These are phyloP conservation scores for Boletus rubropictus DNA, from an alignment of 768 basidiomycete genomes.

Conservation along the genomic window DNA sequence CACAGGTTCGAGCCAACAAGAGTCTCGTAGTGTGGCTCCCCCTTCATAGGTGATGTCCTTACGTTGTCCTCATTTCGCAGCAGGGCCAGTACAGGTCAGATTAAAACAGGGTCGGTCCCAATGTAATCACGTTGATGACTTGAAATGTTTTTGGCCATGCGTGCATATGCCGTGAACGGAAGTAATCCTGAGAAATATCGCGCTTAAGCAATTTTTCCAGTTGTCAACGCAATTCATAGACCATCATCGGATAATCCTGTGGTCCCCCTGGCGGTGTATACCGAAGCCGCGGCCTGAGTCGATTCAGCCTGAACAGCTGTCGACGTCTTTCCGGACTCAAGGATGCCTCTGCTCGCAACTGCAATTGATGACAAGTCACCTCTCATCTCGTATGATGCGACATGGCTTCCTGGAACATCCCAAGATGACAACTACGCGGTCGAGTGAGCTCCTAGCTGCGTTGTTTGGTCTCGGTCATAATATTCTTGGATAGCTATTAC, in stretches of 20 bases:
- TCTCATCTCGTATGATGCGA: slow-evolving; percentile 23
- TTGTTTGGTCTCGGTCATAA: not conserved
- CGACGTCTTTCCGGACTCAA: not conserved
- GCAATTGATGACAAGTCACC: slow-evolving; percentile 30
- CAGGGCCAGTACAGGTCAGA: not conserved
- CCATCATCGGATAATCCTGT: not conserved
- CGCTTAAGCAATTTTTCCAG: not conserved
- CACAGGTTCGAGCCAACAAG: slow-evolving; percentile 21
- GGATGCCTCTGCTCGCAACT: slow-evolving; percentile 21
- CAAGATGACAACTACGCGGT: slow-evolving; percentile 12
- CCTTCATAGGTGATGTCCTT: slow-evolving; percentile 9
- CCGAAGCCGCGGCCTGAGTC: no score
- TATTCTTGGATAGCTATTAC: slow-evolving; percentile 27
- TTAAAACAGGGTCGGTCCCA: not conserved
- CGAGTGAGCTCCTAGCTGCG: slow-evolving; percentile 9
- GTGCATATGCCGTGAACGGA: not conserved
- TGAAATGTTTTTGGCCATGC: not conserved
- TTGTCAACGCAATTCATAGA: no score
- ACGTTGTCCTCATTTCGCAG: not conserved
- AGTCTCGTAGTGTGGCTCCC: slow-evolving; percentile 17
- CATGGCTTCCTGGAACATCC: slow-evolving; percentile 22
- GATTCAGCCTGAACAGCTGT: no score
- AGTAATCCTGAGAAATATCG: not conserved
- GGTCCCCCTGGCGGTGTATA: no score
- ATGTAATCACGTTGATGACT: not conserved